Evolutionary conservation across 2,329 filamentous ascomycete genomes (phyloP).

Genomic region (Fusarium floridanum): DNA sequence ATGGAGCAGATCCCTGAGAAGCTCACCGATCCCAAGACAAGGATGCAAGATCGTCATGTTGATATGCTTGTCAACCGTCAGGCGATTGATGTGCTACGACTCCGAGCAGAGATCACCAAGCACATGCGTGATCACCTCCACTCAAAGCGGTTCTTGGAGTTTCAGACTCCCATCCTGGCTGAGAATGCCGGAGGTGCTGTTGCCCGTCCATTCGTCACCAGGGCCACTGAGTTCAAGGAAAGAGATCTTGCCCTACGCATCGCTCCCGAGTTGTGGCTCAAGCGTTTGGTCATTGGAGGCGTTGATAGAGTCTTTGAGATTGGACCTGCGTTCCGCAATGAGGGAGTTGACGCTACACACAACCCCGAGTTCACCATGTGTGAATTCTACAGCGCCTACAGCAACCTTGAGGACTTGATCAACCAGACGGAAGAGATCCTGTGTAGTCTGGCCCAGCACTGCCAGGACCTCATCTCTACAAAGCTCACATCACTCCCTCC

Average conservation of each 20-base stretch:
- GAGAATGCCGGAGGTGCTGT: conserved; percentile 87
- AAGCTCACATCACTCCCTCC: conserved; percentile 61
- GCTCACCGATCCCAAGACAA: conserved; percentile 78
- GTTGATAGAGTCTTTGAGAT: conserved; percentile 94
- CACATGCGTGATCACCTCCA: conserved; percentile 81
- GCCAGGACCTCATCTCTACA: conserved; percentile 59
- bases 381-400: conserved; percentile 94
- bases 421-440: conserved; percentile 80
- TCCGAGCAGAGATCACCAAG: conserved; percentile 81
- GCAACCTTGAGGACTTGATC: conserved; percentile 81
- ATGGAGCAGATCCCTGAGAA: conserved; percentile 82
- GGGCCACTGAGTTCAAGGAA: conserved; percentile 80
- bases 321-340: conserved; percentile 91
- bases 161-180: conserved; percentile 90
- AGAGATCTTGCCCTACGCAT: conserved; percentile 84
- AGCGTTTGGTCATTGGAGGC: conserved; percentile 89
- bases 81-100: conserved; percentile 76
- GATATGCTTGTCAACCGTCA: conserved; percentile 84
- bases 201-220: conserved; percentile 87
- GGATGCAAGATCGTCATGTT: conserved; percentile 83
- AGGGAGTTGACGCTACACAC: conserved; percentile 90
- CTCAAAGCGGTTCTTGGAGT: conserved; percentile 81
- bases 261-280: conserved; percentile 95
- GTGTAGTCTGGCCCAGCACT: conserved; percentile 66
- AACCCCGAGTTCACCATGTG: conserved; percentile 98